Evolutionary conservation across 2,329 filamentous ascomycete species (phyloP), one percentile per base, ranked within the genome.

Genomic region (Xylogone sp.): DNA sequence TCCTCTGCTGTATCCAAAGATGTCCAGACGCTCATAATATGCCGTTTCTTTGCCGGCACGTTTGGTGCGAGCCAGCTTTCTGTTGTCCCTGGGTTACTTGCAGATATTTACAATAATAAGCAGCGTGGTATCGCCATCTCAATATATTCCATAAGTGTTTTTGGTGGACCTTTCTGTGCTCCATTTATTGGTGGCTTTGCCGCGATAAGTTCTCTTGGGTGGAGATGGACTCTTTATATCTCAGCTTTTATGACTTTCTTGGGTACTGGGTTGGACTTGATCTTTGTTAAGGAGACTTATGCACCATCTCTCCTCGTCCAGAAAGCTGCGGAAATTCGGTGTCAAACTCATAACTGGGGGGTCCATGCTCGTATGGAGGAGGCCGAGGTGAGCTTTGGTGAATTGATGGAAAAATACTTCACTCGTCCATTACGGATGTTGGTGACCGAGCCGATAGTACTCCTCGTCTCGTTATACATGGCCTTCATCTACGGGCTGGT

Each of bases 11-110:
- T 77, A 8, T 71, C 78, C 0, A 69, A 79, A 51, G 83, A 78
- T 57, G 81, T 85, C 53, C 71, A 71, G 45, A 78, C 79, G 1
- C 70, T 90, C 2, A 69, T 89, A 27, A 75, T 87, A n/a, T 72
- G 87, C 39, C 79, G 86, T 34, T 88, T 88, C 70, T 81, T 88
- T 49, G 79, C 79, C 5, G 82, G 83, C 34, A 68, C 79, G 6
- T 85, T 84, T 61, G 83, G 82, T 9, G 79, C 80, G 1, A 81
- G 45, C 16, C 58, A 18, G 45, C 57, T 12, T 42, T 61, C 0
- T 65, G 66, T 1, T 59, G 69, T 20, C 59, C 66, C 4, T 46
- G 51, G 10, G 13, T 21, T 43, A 10, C 24, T 58, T 27, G 52
- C 53, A 7, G 59, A 62, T 43, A 18, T 62, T 16, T 61, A 27